phyloP scores from a whole-genome alignment of 768 basidiomycete species.

The Panaeolus papilionaceus region DNA sequence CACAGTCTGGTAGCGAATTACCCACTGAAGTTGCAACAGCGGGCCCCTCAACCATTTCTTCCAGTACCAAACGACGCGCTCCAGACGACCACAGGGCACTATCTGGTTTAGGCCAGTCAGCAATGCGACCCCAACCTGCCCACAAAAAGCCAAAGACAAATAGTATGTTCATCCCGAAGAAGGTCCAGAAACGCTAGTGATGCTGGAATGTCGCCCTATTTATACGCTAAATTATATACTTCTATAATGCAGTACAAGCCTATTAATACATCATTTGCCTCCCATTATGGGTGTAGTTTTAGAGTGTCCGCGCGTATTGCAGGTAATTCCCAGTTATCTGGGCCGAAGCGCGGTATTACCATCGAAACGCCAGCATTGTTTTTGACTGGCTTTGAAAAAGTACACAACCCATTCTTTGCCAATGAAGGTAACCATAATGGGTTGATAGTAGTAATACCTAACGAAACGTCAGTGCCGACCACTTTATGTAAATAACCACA shows the following conservation, averaged over 20 bases:
- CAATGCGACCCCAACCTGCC: constrained; percentile 2
- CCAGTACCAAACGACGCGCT: constrained; percentile 28
- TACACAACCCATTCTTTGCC: constrained; percentile 81
- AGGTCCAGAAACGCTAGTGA: constrained; percentile 32
- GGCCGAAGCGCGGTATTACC: constrained; percentile 86
- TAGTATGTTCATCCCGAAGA: constrained; percentile 71
- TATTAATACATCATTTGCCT: constrained; percentile 21
- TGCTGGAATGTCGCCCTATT: constrained; percentile 22
- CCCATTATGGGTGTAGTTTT: constrained; percentile 15
- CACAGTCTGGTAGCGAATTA: not conserved
- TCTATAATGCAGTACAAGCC: constrained; percentile 18
- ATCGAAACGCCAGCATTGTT: constrained; percentile 70
- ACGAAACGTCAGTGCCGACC: constrained; percentile 11
- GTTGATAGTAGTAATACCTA: constrained; percentile 86
- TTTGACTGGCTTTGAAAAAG: constrained; percentile 86
- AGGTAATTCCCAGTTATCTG: constrained; percentile 87
- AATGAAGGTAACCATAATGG: constrained; percentile 86
- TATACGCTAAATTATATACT: constrained; percentile 20
- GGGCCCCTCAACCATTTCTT: constrained; percentile 11
- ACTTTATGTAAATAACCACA: not conserved
- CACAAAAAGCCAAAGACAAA: constrained; percentile 35
- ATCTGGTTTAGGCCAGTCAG: constrained; percentile 34
- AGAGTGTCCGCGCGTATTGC: constrained; percentile 55
- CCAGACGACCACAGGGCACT: constrained; percentile 32
- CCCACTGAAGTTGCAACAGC: not conserved